phyloP scores from a whole-genome alignment of 345 rosid genomes.

The Cochlearia excelsa region DNA sequence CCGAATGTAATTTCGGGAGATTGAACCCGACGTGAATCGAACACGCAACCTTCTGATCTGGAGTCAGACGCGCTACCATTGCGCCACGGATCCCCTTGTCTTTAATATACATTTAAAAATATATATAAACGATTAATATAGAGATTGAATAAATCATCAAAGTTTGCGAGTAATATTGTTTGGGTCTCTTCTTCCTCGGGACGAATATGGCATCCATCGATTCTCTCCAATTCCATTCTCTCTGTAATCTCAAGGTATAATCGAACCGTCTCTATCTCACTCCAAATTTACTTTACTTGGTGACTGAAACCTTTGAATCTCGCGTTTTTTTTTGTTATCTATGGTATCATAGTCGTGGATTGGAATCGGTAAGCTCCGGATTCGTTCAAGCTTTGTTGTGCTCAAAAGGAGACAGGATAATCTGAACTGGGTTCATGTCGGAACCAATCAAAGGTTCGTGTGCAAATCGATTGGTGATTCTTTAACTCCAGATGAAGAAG shows the following conservation, averaged over 20 bases:
- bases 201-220: slow-evolving; percentile 48
- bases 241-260: slow-evolving; percentile 37
- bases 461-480: slow-evolving; percentile 43
- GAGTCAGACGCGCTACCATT: slow-evolving; percentile 99
- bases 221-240: slow-evolving; percentile 41
- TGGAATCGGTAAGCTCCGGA: slow-evolving; percentile 34
- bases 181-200: slow-evolving; percentile 1
- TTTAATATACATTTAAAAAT: rapidly evolving
- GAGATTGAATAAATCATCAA: not conserved
- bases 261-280: not conserved
- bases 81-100: slow-evolving; percentile 84
- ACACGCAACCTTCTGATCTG: slow-evolving; percentile 99
- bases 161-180: not conserved
- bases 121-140: rapidly evolving
- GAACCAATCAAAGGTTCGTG: slow-evolving; percentile 21
- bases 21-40: slow-evolving; percentile 97
- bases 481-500: slow-evolving; percentile 38
- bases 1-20: too few species aligned
- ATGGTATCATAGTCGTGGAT: slow-evolving; percentile 40
- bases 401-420: slow-evolving; percentile 29
- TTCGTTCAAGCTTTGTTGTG: slow-evolving; percentile 35
- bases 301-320: not conserved
- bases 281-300: not conserved
- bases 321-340: not conserved
- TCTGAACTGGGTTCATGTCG: slow-evolving; percentile 24